Base-by-base conservation (phyloP, 768 basidiomycete genomes). In the Suillus subalutaceus region DNA sequence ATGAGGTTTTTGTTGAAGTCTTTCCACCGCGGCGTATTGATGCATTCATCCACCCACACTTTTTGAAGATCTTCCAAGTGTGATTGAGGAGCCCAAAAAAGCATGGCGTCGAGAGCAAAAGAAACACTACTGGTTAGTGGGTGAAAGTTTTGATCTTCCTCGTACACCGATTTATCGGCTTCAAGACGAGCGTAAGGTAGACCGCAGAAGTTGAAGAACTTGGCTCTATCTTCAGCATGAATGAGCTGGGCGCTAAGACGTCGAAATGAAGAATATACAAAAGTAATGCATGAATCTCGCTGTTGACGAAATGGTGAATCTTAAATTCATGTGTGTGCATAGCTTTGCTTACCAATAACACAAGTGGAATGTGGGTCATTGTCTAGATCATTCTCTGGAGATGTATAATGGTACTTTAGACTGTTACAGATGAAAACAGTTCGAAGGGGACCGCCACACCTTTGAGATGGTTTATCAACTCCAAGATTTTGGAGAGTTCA, bases 31-130 rank as follows among this genome's bases (percentile, higher is more conserved):
- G 70, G 70, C 16, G 74, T 67, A 43, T 79, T 78, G 64, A 84
- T 75, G 7, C 79, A 75, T 0, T 72, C 70, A 71, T 86, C 86
- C 1, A 83, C 78, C 79, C 78, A 86, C 44, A 84, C 78, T 15
- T 72, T 78, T 55, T 82, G 77, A 62, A 87, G 62, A 37, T 72
- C 72, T 18, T 70, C 70, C 16, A 83, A 69, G 70, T 86, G 83
- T 6, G 80, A 72, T 41, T 82, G 78, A 0, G 86, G 85, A 5
- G 82, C 79, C 15, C 72, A 80, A 72, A 86, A 86, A 3, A 86
- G 74, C 8, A 84, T 50, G 32, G 41, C 23, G 18, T 63, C 26
- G 15, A 66, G 9, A 74, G 37, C 8, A 37, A 40, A 12, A 65
- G 7, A 12, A 63, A 40, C 15, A 52, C 12, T 26, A 59, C 52